Percentiles rank a stretch among this genome's conserved stretches.
Conservation (phyloP, 2,329 filamentous ascomycete species). For the Ceratocystiopsis minuta region DNA sequence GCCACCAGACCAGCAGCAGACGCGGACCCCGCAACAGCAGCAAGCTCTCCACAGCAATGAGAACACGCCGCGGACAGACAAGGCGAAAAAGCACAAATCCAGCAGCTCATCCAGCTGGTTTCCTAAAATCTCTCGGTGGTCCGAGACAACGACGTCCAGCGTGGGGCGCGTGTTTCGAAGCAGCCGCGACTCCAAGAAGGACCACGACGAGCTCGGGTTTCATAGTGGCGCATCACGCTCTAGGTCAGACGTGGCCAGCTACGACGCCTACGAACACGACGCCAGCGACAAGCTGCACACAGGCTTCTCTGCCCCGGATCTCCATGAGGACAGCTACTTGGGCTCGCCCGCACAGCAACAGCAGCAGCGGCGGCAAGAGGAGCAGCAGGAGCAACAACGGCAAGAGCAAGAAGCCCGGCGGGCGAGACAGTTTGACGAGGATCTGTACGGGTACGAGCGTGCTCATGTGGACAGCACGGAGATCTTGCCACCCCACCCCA, state of each 20-base stretch:
- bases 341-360: constrained; percentile 8
- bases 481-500: constrained; percentile 23
- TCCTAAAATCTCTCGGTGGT: constrained; percentile 93
- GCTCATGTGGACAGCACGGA: not conserved
- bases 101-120: constrained; percentile 61
- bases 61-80: constrained; percentile 59
- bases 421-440: not conserved
- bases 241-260: constrained; percentile 53
- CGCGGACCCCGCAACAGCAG: not conserved
- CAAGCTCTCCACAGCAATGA: constrained; percentile 42
- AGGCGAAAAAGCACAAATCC: constrained; percentile 77
- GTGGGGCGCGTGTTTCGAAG: constrained; percentile 60
- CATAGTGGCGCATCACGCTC: constrained; percentile 45
- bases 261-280: constrained; percentile 43
- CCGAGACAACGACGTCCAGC: constrained; percentile 84
- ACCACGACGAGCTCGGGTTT: constrained; percentile 27
- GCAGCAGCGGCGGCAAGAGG: not conserved
- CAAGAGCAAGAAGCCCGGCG: not conserved
- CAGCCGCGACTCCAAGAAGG: constrained; percentile 45
- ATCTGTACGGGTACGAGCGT: constrained; percentile 1
- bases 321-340: constrained; percentile 15
- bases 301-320: constrained; percentile 36
- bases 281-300: constrained; percentile 42
- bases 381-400: not conserved
- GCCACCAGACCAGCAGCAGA: not conserved